Evolutionary conservation across 352 stramenopile genomes (phyloP), one percentile per base, ranked within the genome.

Genomic region (Globisporangium echinulatum): DNA sequence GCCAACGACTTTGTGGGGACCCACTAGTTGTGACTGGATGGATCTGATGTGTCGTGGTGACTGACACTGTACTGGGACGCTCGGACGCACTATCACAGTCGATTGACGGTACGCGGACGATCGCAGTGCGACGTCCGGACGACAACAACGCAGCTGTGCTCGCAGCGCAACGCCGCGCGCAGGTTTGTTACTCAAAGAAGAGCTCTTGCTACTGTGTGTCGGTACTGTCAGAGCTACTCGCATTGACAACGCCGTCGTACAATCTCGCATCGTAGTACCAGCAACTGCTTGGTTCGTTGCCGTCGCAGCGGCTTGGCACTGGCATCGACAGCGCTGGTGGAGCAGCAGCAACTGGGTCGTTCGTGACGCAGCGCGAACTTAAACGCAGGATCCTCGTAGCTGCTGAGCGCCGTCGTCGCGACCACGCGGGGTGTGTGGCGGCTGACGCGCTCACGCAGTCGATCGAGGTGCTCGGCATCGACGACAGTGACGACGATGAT

Each of bases 401-500:
- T n/a, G 77, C 77, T 5, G 79, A 87, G 47, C 70, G 74, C 9
- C 75, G 77, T 56, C 74, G 70, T 1, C 63, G 52, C 17, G 79
- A 88, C 52, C 74, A 71, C 38, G 53, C 74, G 4, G 54, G 64
- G 19, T 87, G 69, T 39, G 59, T 47, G 14, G 38, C 61, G 43
- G 36, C 58, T 4, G 47, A 66, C 14, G 56, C 54, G 1, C 50
- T 69, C 2, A n/a, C 51, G 8, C 62, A 71, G 15, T 52, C 59
- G 2, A 63, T 72, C 44, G 70, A 83, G 52, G 58, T 83, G 7
- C 54, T 85, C 4, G 69, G 70, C 0, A 71, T 83, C 58, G 75
- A 87, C 58, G 73, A 84, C 52, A 78, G 68, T 14, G 70, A 79
- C 33, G 70, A 77, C n/a, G 70, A 83, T 0, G 64, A 82, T 33